Base-by-base conservation (phyloP, 129 eudicot species). In the Glebionis coronaria region DNA sequence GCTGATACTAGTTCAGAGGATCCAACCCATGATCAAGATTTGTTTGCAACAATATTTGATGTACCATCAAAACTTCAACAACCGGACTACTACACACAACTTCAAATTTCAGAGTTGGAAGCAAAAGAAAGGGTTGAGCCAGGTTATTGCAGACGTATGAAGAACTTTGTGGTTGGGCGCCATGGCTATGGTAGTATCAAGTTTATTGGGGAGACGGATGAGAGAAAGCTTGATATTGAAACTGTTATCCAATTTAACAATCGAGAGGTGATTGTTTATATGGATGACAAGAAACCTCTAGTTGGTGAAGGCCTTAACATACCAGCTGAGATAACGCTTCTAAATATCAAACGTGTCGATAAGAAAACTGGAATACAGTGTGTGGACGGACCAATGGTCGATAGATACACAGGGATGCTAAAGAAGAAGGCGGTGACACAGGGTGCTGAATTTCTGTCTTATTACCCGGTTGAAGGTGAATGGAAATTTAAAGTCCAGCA, bases 361-460 rank as follows among this genome's bases (percentile, higher is more conserved):
- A 87, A 80, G 71, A 75, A 29, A 56, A 82, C 73, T 5, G 97
- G 97, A 28, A 3, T 63, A 28, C 82, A 79, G 23, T 63, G 68
- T 57, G 62, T 40, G 6, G 76, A 80, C 28, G 92, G 83, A 8
- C 81, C 82, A 9, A 77, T 29, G 72, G 68, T 84, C 13, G 75
- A 82, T 18, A 87, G 71, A 38, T 87, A 73, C 57, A 60, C 12
- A 35, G 79, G 81, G 58, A 82, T 67, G 81, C 81, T 90, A 61
- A 84, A 61, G 64, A 84, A 77, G 73, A 70, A 70, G 72, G 76
- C 69, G 13, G 61, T 20, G 15, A 85, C 75, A 28, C 91, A 80
- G 54, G 97, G 95, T 59, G 97, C 76, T 10, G 91, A 87, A 80
- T 90, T 90, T 61, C 71, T 84, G 52, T 90, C 95, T 1, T 90